Evolutionary conservation across 2,329 filamentous ascomycete genomes (phyloP).

Genomic region (Ustulina deusta): DNA sequence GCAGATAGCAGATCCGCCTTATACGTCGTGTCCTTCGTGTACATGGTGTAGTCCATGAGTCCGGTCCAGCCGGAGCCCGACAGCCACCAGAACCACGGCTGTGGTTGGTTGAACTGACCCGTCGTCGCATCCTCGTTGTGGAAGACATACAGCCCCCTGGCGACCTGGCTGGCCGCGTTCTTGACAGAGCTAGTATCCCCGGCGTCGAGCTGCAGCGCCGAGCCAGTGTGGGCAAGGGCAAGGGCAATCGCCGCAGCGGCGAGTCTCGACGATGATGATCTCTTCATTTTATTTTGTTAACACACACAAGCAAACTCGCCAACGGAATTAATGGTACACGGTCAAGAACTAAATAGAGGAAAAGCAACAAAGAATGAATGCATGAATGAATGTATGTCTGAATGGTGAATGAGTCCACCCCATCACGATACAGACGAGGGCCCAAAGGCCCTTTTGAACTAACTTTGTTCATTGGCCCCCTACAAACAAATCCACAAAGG

Average conservation of each 20-base stretch:
- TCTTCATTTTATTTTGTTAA: conserved; percentile 40
- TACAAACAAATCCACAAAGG: conserved; percentile 13
- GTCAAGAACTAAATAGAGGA: conserved; percentile 6
- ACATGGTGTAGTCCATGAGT: conserved; percentile 57
- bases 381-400: conserved; percentile 7
- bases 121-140: conserved; percentile 49
- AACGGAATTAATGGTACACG: conserved; percentile 11
- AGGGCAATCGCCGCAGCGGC: conserved; percentile 35
- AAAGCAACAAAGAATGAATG: conserved; percentile 2
- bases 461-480: conserved; percentile 17
- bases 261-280: conserved; percentile 32
- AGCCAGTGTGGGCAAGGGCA: conserved; percentile 38
- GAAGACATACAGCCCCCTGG: conserved; percentile 49
- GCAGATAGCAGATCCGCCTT: conserved; percentile 58
- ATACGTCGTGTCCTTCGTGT: conserved; percentile 62
- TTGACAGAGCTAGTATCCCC: conserved; percentile 45
- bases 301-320: not conserved
- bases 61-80: conserved; percentile 49
- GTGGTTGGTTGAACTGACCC: conserved; percentile 51
- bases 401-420: conserved; percentile 1
- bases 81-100: conserved; percentile 54
- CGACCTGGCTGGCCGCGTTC: conserved; percentile 44
- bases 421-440: conserved; percentile 5
- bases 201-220: conserved; percentile 45
- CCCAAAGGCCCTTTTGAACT: conserved; percentile 30